phyloP scores from a whole-genome alignment of 768 basidiomycete species.

The Harrya chromipes region DNA sequence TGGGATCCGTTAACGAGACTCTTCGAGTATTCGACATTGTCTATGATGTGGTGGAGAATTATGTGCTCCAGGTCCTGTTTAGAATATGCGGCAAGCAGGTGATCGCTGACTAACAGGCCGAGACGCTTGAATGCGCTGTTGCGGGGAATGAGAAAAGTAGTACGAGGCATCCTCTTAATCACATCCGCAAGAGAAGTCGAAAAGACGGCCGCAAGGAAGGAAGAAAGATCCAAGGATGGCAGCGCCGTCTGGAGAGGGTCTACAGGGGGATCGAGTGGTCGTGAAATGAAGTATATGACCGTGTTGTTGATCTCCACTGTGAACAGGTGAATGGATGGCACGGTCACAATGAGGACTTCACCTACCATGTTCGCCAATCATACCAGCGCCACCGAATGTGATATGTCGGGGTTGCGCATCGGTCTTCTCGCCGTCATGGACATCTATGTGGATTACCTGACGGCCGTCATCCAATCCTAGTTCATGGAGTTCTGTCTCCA shows the following conservation, averaged over 20 bases:
- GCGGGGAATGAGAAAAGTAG: conserved; percentile 82
- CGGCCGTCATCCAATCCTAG: conserved; percentile 62
- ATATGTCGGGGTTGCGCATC: conserved; percentile 51
- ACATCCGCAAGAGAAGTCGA: conserved; percentile 78
- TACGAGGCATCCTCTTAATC: conserved; percentile 60
- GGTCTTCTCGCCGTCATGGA: conserved; percentile 49
- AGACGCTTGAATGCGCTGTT: conserved; percentile 88
- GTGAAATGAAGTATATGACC: conserved; percentile 86
- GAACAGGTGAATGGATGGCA: conserved; percentile 7
- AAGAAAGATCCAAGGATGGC: conserved; percentile 80
- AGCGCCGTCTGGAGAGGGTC: conserved; percentile 80
- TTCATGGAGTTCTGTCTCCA: conserved; percentile 78
- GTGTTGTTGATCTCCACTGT: conserved; percentile 73
- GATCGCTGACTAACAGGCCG: conserved; percentile 79
- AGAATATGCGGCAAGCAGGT: conserved; percentile 76
- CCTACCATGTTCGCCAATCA: conserved; percentile 76
- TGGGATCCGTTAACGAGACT: conserved; percentile 61
- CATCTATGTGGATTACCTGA: conserved; percentile 70
- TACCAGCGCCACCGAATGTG: conserved; percentile 78
- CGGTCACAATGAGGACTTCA: conserved; percentile 4
- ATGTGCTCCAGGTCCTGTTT: conserved; percentile 80
- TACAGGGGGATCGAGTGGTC: conserved; percentile 76
- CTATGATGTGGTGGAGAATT: conserved; percentile 82
- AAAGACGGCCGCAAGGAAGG: conserved; percentile 87
- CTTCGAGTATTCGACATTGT: conserved; percentile 69